Evolutionary conservation across 2,329 filamentous ascomycete genomes (phyloP).

Genomic region (Aspergillus sp.): DNA sequence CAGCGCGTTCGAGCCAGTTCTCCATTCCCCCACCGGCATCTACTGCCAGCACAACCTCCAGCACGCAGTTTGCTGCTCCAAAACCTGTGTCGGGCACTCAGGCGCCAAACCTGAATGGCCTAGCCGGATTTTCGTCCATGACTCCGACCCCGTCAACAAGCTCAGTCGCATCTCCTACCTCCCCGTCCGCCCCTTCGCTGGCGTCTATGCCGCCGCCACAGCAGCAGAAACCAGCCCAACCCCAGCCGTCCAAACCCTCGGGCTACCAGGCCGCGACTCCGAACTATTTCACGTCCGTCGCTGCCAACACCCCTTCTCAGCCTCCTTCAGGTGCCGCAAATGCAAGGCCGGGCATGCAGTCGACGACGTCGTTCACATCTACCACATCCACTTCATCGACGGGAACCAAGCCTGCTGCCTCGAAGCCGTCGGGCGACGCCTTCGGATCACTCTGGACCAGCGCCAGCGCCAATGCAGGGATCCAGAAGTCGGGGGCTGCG

Average conservation of each 20-base stretch:
- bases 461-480: conserved; percentile 58
- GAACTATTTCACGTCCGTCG: conserved; percentile 90
- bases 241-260: conserved; percentile 48
- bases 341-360: conserved; percentile 24
- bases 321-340: conserved; percentile 19
- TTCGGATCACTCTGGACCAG: conserved; percentile 77
- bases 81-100: conserved; percentile 78
- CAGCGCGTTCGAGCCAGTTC: conserved; percentile 28
- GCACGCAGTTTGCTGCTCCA: conserved; percentile 67
- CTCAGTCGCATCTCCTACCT: conserved; percentile 50
- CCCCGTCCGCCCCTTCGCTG: conserved; percentile 51
- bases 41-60: conserved; percentile 38
- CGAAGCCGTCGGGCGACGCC: conserved; percentile 58
- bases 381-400: conserved; percentile 30
- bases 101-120: conserved; percentile 67
- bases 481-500: conserved; percentile 60
- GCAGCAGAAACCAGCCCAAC: conserved; percentile 34
- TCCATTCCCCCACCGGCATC: conserved; percentile 38
- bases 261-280: conserved; percentile 70
- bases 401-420: conserved; percentile 41
- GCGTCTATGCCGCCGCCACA: conserved; percentile 28
- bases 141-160: conserved; percentile 57
- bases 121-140: conserved; percentile 71
- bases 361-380: conserved; percentile 30
- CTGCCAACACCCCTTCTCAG: conserved; percentile 24